Conservation (phyloP, 106 monocot species). For the Dioscorea alata region DNA sequence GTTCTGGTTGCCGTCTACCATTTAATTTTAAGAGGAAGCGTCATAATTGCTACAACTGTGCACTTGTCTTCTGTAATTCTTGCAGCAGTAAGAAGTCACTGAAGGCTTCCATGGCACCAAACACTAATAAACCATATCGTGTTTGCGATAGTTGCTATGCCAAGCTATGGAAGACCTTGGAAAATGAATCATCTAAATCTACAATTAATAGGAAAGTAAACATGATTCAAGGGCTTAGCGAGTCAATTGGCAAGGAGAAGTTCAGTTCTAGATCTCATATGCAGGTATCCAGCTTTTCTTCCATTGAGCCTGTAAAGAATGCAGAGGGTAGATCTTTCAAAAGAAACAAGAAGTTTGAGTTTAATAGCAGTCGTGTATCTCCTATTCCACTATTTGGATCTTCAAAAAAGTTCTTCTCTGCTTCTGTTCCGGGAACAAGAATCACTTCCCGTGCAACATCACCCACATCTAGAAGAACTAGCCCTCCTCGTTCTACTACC, state of each 20-base stretch:
- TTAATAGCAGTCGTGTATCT: conserved; percentile 73
- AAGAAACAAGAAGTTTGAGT: conserved; percentile 89
- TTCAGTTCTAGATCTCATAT: conserved; percentile 49
- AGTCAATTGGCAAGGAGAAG: conserved; percentile 64
- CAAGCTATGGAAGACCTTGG: conserved; percentile 62
- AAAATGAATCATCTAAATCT: conserved; percentile 51
- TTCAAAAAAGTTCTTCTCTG: conserved; percentile 90
- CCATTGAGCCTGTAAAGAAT: conserved; percentile 79
- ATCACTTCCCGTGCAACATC: conserved; percentile 94
- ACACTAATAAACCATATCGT: conserved; percentile 85
- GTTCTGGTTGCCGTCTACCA: conserved; percentile 85
- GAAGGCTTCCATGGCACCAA: conserved; percentile 93
- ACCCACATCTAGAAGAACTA: conserved; percentile 76
- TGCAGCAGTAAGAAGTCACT: conserved; percentile 94
- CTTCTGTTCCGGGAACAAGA: conserved; percentile 94
- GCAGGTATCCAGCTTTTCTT: conserved; percentile 61
- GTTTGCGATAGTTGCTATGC: conserved; percentile 87
- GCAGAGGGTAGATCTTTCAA: conserved; percentile 48
- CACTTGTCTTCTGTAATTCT: conserved; percentile 90
- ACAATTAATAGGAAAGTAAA: conserved; percentile 40
- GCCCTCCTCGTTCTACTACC: conserved; percentile 88
- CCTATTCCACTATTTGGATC: conserved; percentile 87
- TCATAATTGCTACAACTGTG: conserved; percentile 98
- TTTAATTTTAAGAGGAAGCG: conserved; percentile 98
- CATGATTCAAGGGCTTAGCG: conserved; percentile 33